Evolutionary conservation across 2,329 filamentous ascomycete genomes (phyloP).

Genomic region (Colletotrichum sojae): DNA sequence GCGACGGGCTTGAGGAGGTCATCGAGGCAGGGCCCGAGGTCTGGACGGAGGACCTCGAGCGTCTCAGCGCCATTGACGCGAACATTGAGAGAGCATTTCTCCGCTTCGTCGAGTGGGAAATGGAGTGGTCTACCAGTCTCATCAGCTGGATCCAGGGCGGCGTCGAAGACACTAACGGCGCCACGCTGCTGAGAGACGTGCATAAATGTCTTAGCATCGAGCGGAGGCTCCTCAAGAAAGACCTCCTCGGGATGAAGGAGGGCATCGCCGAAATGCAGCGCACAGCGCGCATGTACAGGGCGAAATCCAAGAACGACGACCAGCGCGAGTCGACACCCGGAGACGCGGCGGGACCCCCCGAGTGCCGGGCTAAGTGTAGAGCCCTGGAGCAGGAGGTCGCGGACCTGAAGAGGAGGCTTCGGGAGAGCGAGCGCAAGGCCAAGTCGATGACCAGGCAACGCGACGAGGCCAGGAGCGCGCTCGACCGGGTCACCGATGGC

Average conservation of each 20-base stretch:
- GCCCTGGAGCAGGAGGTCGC: slow-evolving; percentile 4
- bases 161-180: neutral
- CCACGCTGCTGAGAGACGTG: neutral
- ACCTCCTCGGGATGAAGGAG: neutral
- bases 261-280: slow-evolving; percentile 1
- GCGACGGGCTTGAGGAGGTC: neutral
- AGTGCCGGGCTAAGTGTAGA: neutral
- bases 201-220: neutral
- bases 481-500: neutral
- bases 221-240: neutral
- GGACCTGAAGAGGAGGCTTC: neutral
- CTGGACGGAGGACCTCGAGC: too few species aligned
- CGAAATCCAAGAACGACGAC: neutral
- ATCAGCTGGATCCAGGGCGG: neutral
- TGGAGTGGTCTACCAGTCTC: neutral
- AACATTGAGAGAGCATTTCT: too few species aligned
- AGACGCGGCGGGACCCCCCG: neutral
- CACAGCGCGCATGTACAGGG: neutral
- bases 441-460: neutral
- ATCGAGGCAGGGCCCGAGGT: neutral
- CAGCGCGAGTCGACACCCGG: neutral
- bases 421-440: neutral
- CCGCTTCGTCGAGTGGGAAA: too few species aligned
- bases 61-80: too few species aligned
- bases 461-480: neutral